A percentile compares a stretch with the other conserved stretches of the same genome.
phyloP scores from a whole-genome alignment of 2,329 filamentous ascomycete genomes.

The Mycosphaerella arachidis region DNA sequence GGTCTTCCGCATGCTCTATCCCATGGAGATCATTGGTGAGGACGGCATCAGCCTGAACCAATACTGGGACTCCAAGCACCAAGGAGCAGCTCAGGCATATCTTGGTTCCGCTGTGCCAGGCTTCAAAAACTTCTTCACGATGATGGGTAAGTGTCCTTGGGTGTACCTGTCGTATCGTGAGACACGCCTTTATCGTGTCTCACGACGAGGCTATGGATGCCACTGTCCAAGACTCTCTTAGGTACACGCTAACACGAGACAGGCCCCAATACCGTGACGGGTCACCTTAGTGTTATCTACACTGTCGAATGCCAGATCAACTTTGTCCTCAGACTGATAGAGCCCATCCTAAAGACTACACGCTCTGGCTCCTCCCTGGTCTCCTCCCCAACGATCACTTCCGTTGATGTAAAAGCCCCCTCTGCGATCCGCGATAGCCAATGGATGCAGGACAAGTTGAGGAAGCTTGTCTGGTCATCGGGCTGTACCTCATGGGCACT shows the following conservation, averaged over 20 bases:
- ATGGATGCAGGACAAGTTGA: constrained; percentile 41
- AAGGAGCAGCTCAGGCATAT: constrained; percentile 40
- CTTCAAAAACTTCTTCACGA: constrained; percentile 47
- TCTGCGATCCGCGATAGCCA: constrained; percentile 36
- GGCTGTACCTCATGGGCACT: constrained; percentile 53
- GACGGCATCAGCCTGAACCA: constrained; percentile 38
- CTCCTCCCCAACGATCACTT: constrained; percentile 24
- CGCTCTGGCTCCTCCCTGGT: constrained; percentile 27
- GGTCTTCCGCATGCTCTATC: constrained; percentile 45
- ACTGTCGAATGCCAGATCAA: constrained; percentile 52
- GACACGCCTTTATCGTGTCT: too few relatives aligned
- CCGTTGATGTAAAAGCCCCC: constrained; percentile 36
- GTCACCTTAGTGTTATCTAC: constrained; percentile 49
- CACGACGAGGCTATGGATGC: too few relatives aligned
- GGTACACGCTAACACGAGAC: constrained; percentile 26
- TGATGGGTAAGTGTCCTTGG: constrained; percentile 1
- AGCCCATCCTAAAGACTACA: constrained; percentile 38
- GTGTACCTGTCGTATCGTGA: neutral
- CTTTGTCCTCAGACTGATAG: constrained; percentile 41
- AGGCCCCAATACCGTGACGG: constrained; percentile 46
- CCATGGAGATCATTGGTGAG: constrained; percentile 45
- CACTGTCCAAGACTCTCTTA: too few relatives aligned
- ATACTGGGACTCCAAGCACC: constrained; percentile 37
- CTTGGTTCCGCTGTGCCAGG: constrained; percentile 47
- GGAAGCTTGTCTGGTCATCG: constrained; percentile 45